phyloP scores from a whole-genome alignment of 2,329 filamentous ascomycete genomes.

The Alternaria brassicae region DNA sequence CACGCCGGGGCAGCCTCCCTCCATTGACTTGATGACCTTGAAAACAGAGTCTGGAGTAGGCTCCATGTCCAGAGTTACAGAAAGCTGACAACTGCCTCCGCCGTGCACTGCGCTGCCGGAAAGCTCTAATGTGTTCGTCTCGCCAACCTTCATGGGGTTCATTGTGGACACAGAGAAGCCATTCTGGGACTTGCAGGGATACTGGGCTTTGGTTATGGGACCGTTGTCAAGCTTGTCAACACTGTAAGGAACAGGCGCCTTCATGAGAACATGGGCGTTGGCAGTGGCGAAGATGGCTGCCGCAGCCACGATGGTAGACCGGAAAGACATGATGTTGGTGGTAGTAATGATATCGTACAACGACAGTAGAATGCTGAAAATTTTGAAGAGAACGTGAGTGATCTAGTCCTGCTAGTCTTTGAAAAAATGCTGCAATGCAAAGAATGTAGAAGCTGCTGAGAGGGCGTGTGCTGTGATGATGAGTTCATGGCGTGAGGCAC shows the following conservation, averaged over 20 bases:
- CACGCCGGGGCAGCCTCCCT: constrained; percentile 81
- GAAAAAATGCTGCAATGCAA: constrained; percentile 22
- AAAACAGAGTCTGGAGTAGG: constrained; percentile 65
- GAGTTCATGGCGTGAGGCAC: constrained; percentile 13
- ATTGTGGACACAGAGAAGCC: constrained; percentile 42
- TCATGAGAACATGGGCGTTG: constrained; percentile 79
- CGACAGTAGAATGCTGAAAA: constrained; percentile 8
- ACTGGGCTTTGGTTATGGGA: constrained; percentile 70
- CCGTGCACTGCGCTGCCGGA: constrained; percentile 79
- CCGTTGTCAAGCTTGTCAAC: constrained; percentile 63
- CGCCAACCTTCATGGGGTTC: constrained; percentile 67
- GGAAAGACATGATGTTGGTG: constrained; percentile 58
- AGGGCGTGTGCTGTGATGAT: constrained; percentile 30
- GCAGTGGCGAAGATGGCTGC: constrained; percentile 62
- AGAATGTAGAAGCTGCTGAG: constrained; percentile 27
- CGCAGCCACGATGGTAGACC: constrained; percentile 57
- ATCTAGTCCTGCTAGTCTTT: constrained; percentile 43
- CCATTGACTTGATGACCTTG: constrained; percentile 88
- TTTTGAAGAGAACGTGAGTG: constrained; percentile 24
- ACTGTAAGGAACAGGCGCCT: constrained; percentile 68
- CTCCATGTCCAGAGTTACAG: constrained; percentile 71
- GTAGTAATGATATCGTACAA: constrained; percentile 21
- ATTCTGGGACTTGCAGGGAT: constrained; percentile 68
- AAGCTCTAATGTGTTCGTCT: constrained; percentile 68
- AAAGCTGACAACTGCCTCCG: constrained; percentile 89